These are phyloP conservation scores for Magnusiomyces magnusii DNA, from an alignment of 1,139 yeast genomes.

Conservation along the genomic window DNA sequence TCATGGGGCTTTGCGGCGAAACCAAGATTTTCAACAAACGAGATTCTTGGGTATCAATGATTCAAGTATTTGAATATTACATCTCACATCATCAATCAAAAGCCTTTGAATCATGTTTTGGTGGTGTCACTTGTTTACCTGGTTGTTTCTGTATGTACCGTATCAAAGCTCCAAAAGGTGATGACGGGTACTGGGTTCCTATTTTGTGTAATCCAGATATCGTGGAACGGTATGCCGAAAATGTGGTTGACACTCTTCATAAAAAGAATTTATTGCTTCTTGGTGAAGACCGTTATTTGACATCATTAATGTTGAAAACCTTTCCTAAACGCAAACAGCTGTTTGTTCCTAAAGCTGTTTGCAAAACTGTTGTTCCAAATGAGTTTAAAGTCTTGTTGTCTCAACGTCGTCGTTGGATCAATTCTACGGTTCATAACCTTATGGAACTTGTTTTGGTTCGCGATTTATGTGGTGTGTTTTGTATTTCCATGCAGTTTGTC, in stretches of 20 bases:
- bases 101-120: slow-evolving; percentile 93
- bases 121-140: slow-evolving; percentile 95
- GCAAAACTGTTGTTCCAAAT: slow-evolving; percentile 90
- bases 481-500: slow-evolving; percentile 96
- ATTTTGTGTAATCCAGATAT: slow-evolving; percentile 93
- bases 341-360: slow-evolving; percentile 93
- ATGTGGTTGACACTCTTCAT: slow-evolving; percentile 80
- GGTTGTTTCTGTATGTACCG: slow-evolving; percentile 97
- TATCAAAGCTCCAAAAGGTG: slow-evolving; percentile 86
- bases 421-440: slow-evolving; percentile 92
- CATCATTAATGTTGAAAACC: slow-evolving; percentile 84
- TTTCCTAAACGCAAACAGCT: slow-evolving; percentile 90
- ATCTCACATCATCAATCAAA: slow-evolving; percentile 95
- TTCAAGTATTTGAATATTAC: slow-evolving; percentile 93
- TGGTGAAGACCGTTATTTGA: slow-evolving; percentile 89
- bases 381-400: slow-evolving; percentile 73
- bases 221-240: slow-evolving; percentile 90
- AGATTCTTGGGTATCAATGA: slow-evolving; percentile 86
- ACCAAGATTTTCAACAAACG: slow-evolving; percentile 87
- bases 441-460: slow-evolving; percentile 84
- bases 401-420: slow-evolving; percentile 98
- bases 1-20: slow-evolving; percentile 98
- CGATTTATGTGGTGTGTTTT: slow-evolving; percentile 94
- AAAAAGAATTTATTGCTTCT: slow-evolving; percentile 78
- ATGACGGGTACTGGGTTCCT: slow-evolving; percentile 94